phyloP scores from a whole-genome alignment of 2,329 filamentous ascomycete species.

The Aspergillus pseudoviridinutans region DNA sequence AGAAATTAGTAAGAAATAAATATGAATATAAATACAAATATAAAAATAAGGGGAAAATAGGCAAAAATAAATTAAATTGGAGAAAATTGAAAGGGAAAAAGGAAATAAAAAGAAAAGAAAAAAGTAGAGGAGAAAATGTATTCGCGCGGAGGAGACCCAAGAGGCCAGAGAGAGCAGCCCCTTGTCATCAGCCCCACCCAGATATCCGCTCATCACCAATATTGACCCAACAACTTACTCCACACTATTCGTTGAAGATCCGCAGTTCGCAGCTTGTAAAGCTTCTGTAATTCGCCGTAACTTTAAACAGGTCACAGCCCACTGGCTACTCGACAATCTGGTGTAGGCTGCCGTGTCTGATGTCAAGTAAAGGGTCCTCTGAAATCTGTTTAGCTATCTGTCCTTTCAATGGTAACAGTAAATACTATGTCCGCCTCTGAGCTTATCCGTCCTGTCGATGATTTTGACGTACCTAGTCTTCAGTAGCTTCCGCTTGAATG shows the following conservation, averaged over 20 bases:
- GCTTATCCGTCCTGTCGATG: constrained; percentile 14
- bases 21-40: neutral
- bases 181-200: constrained; percentile 21
- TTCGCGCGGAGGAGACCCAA: neutral
- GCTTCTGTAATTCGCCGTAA: constrained; percentile 29
- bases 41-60: neutral
- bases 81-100: neutral
- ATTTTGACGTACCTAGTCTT: constrained; percentile 9
- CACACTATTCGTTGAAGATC: constrained; percentile 24
- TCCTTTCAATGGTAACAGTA: constrained; percentile 6
- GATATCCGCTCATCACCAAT: constrained; percentile 23
- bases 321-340: constrained; percentile 19
- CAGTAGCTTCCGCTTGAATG: constrained; percentile 12
- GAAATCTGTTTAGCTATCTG: neutral
- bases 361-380: constrained; percentile 3
- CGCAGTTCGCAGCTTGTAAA: constrained; percentile 28
- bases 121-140: neutral
- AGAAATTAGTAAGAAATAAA: neutral
- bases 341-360: constrained; percentile 6
- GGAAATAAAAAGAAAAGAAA: neutral
- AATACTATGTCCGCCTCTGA: constrained; percentile 11
- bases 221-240: constrained; percentile 23
- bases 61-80: neutral
- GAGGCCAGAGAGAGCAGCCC: constrained; percentile 16
- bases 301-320: constrained; percentile 19